Evolutionary conservation across 441 rosid genomes (phyloP).

Genomic region (Pelargonium australe): DNA sequence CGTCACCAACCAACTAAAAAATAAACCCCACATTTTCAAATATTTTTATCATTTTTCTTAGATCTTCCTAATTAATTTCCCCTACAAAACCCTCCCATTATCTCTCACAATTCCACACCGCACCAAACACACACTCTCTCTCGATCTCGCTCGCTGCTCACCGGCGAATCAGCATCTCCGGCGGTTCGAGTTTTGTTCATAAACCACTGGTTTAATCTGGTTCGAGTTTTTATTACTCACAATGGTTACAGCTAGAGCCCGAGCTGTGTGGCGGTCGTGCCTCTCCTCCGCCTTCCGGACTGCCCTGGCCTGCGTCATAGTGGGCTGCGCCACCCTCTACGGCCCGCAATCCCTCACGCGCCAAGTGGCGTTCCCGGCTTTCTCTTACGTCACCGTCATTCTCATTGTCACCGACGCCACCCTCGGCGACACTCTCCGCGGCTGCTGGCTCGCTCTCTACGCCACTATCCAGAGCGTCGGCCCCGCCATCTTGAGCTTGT

Average conservation of each 20-base stretch:
- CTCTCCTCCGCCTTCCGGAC: slow-evolving; percentile 20
- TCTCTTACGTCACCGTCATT: slow-evolving; percentile 24
- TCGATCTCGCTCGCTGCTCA: not conserved
- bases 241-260: not conserved
- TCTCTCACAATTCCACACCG: not conserved
- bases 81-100: not conserved
- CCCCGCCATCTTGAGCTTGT: slow-evolving; percentile 56
- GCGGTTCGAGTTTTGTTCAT: no score
- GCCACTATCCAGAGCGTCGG: slow-evolving; percentile 70
- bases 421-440: slow-evolving; percentile 57
- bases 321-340: slow-evolving; percentile 22
- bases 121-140: not conserved
- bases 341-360: slow-evolving; percentile 20
- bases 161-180: not conserved
- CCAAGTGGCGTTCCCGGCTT: slow-evolving; percentile 21
- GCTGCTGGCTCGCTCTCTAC: slow-evolving; percentile 67
- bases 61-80: not conserved
- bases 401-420: slow-evolving; percentile 50
- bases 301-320: slow-evolving; percentile 22
- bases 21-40: not conserved
- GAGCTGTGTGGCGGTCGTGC: slow-evolving; percentile 13
- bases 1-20: not conserved
- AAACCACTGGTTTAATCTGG: no score
- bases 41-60: no score
- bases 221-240: no score